Evolutionary conservation across 2,329 filamentous ascomycete genomes (phyloP).

Genomic region (Colletotrichum sp.): DNA sequence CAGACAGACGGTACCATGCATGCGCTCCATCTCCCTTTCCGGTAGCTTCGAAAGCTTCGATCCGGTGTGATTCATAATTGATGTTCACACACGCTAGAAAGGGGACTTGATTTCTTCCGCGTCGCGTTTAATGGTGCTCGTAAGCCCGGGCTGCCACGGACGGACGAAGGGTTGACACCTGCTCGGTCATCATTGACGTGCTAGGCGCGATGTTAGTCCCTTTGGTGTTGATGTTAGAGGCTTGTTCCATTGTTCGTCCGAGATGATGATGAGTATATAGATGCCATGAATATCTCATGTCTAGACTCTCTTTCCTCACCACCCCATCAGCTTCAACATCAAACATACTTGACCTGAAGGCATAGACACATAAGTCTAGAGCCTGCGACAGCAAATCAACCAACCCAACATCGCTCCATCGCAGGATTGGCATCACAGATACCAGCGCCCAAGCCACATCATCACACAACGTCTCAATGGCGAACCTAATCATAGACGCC

Average conservation of each 20-base stretch:
- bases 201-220: neutral
- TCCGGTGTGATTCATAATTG: constrained; percentile 9
- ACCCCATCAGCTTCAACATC: neutral
- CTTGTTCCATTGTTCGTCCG: neutral
- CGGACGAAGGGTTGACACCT: neutral
- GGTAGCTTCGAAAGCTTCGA: neutral
- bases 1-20: neutral
- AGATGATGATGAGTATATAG: neutral
- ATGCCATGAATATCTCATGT: neutral
- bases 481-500: constrained; percentile 54
- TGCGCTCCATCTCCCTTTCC: neutral
- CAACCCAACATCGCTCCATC: neutral
- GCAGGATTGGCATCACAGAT: neutral
- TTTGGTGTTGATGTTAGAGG: neutral
- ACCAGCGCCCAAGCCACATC: neutral
- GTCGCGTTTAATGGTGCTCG: neutral
- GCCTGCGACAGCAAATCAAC: neutral
- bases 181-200: constrained; percentile 14
- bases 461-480: neutral
- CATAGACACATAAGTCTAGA: neutral
- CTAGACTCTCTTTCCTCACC: neutral
- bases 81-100: neutral
- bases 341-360: neutral
- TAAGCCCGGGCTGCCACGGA: neutral
- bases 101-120: neutral